These are phyloP conservation scores for Phialophora chinensis DNA, from an alignment of 2,329 filamentous ascomycete species.

Conservation along the genomic window DNA sequence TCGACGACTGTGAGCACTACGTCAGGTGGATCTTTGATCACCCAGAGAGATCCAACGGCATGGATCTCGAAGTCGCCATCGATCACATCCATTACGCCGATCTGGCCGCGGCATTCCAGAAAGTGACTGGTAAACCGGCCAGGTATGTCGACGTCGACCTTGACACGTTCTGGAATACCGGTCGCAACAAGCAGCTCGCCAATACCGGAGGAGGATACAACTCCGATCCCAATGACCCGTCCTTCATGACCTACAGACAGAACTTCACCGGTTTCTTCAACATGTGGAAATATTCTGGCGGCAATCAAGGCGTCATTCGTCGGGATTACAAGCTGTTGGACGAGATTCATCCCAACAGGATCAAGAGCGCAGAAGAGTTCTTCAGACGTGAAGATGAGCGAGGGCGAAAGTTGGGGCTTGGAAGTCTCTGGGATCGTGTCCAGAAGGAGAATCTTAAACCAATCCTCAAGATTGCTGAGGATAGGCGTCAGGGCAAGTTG, in stretches of 20 bases:
- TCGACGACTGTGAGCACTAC: conserved; percentile 57
- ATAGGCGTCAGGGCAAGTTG: conserved; percentile 31
- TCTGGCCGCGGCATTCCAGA: conserved; percentile 51
- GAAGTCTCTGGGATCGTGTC: conserved; percentile 36
- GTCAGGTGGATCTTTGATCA: conserved; percentile 59
- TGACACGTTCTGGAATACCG: conserved; percentile 46
- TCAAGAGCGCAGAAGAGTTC: conserved; percentile 58
- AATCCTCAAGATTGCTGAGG: conserved; percentile 35
- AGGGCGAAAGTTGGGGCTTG: conserved; percentile 27
- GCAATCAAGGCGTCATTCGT: conserved; percentile 51
- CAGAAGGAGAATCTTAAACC: conserved; percentile 34
- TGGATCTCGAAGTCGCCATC: conserved; percentile 55
- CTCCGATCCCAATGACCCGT: conserved; percentile 45
- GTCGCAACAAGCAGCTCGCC: conserved; percentile 29
- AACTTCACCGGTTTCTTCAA: conserved; percentile 62
- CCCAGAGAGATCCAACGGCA: conserved; percentile 50
- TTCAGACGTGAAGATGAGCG: conserved; percentile 43
- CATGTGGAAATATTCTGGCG: conserved; percentile 51
- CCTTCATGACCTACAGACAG: conserved; percentile 49
- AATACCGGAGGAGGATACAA: conserved; percentile 48
- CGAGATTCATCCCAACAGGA: conserved; percentile 58
- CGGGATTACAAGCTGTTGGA: conserved; percentile 59
- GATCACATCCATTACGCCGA: conserved; percentile 51
- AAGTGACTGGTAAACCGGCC: conserved; percentile 52
- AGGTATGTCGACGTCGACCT: conserved; percentile 48